Evolutionary conservation across 2,329 filamentous ascomycete genomes (phyloP).

Genomic region (Aspergillus carbonarius): DNA sequence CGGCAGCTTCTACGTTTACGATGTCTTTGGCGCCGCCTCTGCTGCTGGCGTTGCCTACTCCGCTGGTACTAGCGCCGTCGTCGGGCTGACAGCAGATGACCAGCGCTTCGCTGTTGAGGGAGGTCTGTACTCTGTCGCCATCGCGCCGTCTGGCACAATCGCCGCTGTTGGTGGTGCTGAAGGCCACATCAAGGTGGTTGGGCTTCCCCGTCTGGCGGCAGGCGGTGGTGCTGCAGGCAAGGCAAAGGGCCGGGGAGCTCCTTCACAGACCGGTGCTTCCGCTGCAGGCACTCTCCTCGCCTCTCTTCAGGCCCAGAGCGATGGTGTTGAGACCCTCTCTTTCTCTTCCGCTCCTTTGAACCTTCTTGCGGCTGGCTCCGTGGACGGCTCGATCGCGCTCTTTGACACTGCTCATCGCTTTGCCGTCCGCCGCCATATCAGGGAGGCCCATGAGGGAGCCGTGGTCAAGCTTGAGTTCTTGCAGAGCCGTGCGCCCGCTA

Average conservation of each 20-base stretch:
- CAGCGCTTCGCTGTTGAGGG: slow-evolving; percentile 91
- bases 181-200: slow-evolving; percentile 80
- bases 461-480: slow-evolving; percentile 94
- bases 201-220: slow-evolving; percentile 66
- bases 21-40: slow-evolving; percentile 78
- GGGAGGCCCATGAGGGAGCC: slow-evolving; percentile 78
- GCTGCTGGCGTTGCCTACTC: slow-evolving; percentile 59
- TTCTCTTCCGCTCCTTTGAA: slow-evolving; percentile 62
- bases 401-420: slow-evolving; percentile 87
- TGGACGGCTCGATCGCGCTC: slow-evolving; percentile 71
- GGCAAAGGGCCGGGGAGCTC: slow-evolving; percentile 51
- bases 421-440: slow-evolving; percentile 78
- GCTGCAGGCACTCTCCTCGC: slow-evolving; percentile 74
- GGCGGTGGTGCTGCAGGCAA: slow-evolving; percentile 43
- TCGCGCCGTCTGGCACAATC: slow-evolving; percentile 76
- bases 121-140: slow-evolving; percentile 81
- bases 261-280: slow-evolving; percentile 35
- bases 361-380: slow-evolving; percentile 62
- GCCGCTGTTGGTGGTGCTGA: slow-evolving; percentile 85
- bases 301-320: slow-evolving; percentile 73
- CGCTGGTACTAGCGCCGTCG: slow-evolving; percentile 62
- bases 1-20: slow-evolving; percentile 85
- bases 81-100: slow-evolving; percentile 75
- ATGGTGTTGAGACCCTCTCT: slow-evolving; percentile 73
- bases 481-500: slow-evolving; percentile 40